A percentile compares a stretch with the other conserved stretches of the same genome.
Conservation (phyloP, 2,329 filamentous ascomycete species). For the Epicoccum sorghinum region DNA sequence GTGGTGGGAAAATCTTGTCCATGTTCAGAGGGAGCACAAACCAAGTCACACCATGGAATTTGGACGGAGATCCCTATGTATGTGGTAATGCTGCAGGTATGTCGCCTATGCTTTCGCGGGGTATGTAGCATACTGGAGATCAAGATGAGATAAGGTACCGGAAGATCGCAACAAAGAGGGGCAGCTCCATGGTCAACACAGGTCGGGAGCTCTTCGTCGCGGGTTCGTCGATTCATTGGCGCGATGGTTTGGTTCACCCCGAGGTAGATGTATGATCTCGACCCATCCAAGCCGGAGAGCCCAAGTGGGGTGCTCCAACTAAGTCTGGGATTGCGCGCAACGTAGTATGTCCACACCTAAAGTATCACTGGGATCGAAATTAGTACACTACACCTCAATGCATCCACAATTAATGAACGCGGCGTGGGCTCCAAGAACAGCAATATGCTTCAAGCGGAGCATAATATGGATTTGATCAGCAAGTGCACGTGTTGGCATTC, state of each 20-base stretch:
- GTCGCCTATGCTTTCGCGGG: background rate
- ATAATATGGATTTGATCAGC: background rate
- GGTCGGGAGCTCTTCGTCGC: background rate
- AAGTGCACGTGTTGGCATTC: background rate
- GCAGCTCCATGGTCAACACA: background rate
- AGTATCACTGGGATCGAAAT: too few species aligned
- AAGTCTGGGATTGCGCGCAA: too few species aligned
- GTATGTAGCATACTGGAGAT: background rate
- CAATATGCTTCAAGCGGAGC: background rate
- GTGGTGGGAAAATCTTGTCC: background rate
- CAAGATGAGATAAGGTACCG: background rate
- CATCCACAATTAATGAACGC: too few species aligned
- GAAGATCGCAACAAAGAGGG: background rate
- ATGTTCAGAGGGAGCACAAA: background rate
- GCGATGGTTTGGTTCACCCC: slow-evolving; percentile 1
- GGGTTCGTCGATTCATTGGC: slow-evolving; percentile 1
- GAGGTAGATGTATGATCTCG: background rate
- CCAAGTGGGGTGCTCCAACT: too few species aligned
- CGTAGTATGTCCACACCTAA: too few species aligned
- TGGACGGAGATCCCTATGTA: background rate
- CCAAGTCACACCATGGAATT: background rate
- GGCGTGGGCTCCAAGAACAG: too few species aligned
- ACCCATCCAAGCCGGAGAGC: too few species aligned
- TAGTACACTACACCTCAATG: too few species aligned
- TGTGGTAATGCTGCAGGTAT: background rate